Evolutionary conservation across 176 grass and related monocot species (phyloP).

Genomic region (Elymus sibiricus): DNA sequence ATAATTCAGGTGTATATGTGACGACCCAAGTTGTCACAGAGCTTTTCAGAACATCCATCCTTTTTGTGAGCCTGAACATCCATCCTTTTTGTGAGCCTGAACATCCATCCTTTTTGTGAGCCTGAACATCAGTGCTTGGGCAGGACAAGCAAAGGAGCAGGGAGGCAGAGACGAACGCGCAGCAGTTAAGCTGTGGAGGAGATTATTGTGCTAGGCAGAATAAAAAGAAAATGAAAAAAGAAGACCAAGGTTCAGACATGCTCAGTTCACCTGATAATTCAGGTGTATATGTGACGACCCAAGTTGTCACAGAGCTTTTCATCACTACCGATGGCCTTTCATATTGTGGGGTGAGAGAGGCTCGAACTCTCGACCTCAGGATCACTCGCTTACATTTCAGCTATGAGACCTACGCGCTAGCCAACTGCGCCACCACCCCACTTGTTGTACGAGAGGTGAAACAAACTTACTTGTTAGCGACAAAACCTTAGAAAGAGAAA

Average conservation of each 20-base stretch:
- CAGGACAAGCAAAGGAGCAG: no score
- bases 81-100: no score
- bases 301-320: background rate
- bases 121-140: no score
- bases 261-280: background rate
- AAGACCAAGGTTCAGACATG: background rate
- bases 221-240: no score
- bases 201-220: no score
- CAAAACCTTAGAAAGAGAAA: no score
- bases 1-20: background rate
- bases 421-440: conserved; percentile 85
- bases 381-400: conserved; percentile 19
- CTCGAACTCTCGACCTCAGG: conserved; percentile 96
- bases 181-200: no score
- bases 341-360: conserved; percentile 72
- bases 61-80: no score
- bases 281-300: background rate
- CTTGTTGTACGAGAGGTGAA: background rate
- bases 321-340: background rate
- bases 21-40: background rate
- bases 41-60: no score
- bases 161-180: no score
- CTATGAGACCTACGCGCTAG: conserved; percentile 87
- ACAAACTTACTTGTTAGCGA: no score
- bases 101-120: no score